A percentile compares a stretch with the other conserved stretches of the same genome.
Conservation (phyloP, 108 stramenopile species). For the Cyclostephanos invisitatus region DNA sequence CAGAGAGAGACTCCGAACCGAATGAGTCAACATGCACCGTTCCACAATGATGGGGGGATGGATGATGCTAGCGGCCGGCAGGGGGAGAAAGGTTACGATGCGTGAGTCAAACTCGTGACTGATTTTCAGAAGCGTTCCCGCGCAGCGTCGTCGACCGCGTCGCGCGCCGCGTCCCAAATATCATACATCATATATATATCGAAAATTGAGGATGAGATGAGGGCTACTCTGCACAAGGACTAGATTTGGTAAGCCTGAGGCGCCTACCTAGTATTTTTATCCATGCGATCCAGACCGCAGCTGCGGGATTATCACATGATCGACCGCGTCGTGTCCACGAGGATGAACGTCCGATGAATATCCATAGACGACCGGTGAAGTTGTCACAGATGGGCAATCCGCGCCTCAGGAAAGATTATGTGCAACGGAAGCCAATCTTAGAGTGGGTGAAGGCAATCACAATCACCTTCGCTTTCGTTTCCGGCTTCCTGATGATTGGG, state of each 20-base stretch:
- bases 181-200: too few species aligned
- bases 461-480: neutral
- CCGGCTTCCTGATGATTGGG: conserved; percentile 1
- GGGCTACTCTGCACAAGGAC: too few species aligned
- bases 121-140: too few species aligned
- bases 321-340: neutral
- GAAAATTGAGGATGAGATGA: too few species aligned
- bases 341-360: conserved; percentile 3
- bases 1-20: neutral
- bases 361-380: neutral
- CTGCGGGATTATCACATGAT: neutral
- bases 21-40: neutral
- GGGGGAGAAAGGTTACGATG: too few species aligned
- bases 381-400: conserved; percentile 1
- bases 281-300: conserved; percentile 1
- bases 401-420: neutral
- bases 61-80: too few species aligned
- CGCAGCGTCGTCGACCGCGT: too few species aligned
- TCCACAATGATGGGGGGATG: too few species aligned
- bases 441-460: conserved; percentile 4
- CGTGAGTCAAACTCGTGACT: too few species aligned
- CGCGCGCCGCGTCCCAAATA: too few species aligned
- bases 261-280: neutral
- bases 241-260: too few species aligned
- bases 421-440: neutral